Base-by-base conservation (phyloP, 2,329 filamentous ascomycete species). In the Phoma herbarum region DNA sequence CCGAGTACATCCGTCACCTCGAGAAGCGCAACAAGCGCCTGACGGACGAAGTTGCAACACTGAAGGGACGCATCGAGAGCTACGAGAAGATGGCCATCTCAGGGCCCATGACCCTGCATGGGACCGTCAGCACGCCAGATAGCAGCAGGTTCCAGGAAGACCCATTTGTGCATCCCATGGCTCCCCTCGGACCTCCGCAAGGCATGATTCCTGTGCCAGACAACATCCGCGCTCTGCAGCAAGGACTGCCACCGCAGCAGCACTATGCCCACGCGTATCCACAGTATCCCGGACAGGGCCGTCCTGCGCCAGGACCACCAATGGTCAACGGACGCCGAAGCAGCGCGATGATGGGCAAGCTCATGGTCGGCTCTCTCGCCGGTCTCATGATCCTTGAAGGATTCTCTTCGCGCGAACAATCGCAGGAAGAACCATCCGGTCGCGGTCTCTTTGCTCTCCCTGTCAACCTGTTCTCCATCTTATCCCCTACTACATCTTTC, bases 341-440 rank as follows among this genome's bases (percentile, higher is more conserved):
- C 62, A 79, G 81, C 42, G 83, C 83, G 33, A 81, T 84, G 65
- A 78, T 87, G 68, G 86, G 84, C 70, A 96, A 96, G 79, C 84
- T 97, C 65, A 95, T 97, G 91, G 88, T 97, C 5, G 94, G 94
- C 41, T 94, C 93, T 18, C 85, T 98, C 59, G 94, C 93, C 23
- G 93, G 92, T 14, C 82, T 98, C 18, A 97, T 98, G 93, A 85
- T 97, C 31, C 80, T 97, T 66, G 93, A 97, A 78, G 92, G 92
- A 1, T 83, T 93, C 54, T 85, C 90, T 73, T 80, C 88, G 66
- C 74, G 77, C 35, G 86, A 86, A 73, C 85, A 86, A 68, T 85
- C 83, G 45, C 88, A 72, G 54, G 73, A 78, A 46, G 73, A 77
- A 37, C 69, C 78, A 14, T 74, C 72, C 28, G 76, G 73, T 31